Base-by-base conservation (phyloP, 768 basidiomycete genomes). In the Chalciporus piperatus region DNA sequence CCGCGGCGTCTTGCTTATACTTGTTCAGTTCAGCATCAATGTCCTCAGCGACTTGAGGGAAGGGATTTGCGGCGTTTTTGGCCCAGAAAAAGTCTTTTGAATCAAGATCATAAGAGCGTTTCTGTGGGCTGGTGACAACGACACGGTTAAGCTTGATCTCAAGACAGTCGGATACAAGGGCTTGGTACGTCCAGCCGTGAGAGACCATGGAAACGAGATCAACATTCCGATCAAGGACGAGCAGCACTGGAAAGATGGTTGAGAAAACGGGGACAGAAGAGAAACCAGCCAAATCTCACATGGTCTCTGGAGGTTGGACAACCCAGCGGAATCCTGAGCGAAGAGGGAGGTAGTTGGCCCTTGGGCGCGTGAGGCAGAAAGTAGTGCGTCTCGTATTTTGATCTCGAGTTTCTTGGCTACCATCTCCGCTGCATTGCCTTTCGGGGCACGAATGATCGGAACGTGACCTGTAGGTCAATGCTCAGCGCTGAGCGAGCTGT, bases 81-180 rank as follows among this genome's bases (percentile, higher is more conserved):
- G 85, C 88, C 97, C 97, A 99, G 76, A 99, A 99, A 72, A 97
- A 99, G 70, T 99, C 97, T 63, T 96, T 98, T 19, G 92, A 86
- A 70, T 98, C 97, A 30, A 99, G 84, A 70, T 99, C 97, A 60
- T 98, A 98, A 1, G 91, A 85, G 46, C 80, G 73, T 70, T 72
- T 92, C 87, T 71, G 87, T 48, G 87, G 79, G 46, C 80, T 79
- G 1, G 83, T 77, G 28, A 99, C 86, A 1, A 91, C 84, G 6
- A 99, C 93, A 7, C 96, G 85, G 69, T 98, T 98, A 16, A 99
- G 80, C 69, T 91, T 95, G 77, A 99, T 95, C 51, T 96, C 89
- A 32, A 99, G 82, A 59, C 97, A 98, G 66, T 99, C 97, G 22
- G 96, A 97, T 1, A 98, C 89, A 25, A 99, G 82, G 0, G 97